Conservation (phyloP, 768 basidiomycete species). For the Lactifluus volemus region DNA sequence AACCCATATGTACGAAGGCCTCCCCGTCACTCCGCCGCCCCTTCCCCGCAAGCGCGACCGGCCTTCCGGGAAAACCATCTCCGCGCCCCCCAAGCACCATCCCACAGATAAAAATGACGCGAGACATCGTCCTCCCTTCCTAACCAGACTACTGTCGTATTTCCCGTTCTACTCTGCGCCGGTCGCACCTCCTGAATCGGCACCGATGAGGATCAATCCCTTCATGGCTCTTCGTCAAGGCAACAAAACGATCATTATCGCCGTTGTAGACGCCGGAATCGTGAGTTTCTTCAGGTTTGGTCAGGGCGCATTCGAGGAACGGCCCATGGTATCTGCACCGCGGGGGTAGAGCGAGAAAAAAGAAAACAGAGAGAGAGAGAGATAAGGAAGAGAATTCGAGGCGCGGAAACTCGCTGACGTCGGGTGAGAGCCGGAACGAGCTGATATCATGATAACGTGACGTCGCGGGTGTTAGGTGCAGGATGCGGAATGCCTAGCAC, state of each 20-base stretch:
- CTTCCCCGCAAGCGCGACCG: conserved; percentile 38
- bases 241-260: conserved; percentile 74
- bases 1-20: conserved; percentile 54
- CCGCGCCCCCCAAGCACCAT: neutral
- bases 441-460: too few relatives aligned
- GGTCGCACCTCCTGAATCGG: conserved; percentile 3
- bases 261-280: conserved; percentile 81
- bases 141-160: neutral
- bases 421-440: too few relatives aligned
- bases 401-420: too few relatives aligned
- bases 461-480: too few relatives aligned
- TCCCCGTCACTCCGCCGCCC: conserved; percentile 57
- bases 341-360: too few relatives aligned
- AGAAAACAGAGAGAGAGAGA: too few relatives aligned
- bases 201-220: conserved; percentile 47
- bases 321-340: conserved; percentile 46
- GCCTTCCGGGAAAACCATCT: neutral
- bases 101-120: neutral
- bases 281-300: conserved; percentile 86
- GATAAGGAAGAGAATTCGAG: too few relatives aligned
- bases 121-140: neutral
- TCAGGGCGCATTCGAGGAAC: conserved; percentile 76
- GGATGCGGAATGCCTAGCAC: too few relatives aligned
- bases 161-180: neutral
- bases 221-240: conserved; percentile 79